Percentiles rank a stretch among this genome's conserved stretches.
These are phyloP conservation scores for Zasmidium cellare DNA, from an alignment of 2,329 filamentous ascomycete species.

Conservation along the genomic window DNA sequence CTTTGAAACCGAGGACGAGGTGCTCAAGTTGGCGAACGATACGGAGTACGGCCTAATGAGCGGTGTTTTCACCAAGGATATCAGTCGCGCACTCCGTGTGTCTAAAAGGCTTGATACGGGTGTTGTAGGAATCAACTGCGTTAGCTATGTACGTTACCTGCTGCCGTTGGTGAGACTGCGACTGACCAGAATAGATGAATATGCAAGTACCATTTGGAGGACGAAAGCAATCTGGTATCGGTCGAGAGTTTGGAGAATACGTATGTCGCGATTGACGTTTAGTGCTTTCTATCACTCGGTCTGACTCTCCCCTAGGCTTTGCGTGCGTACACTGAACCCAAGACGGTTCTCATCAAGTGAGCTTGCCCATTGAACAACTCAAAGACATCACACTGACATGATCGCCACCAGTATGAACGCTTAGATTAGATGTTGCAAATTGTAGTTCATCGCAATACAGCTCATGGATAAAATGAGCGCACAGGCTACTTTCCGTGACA, in stretches of 20 bases:
- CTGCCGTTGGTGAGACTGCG: not conserved
- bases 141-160: slow-evolving; percentile 1
- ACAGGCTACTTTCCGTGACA: too few relatives aligned
- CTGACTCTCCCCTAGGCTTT: slow-evolving; percentile 35
- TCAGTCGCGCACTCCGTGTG: slow-evolving; percentile 39
- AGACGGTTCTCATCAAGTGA: slow-evolving; percentile 6
- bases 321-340: slow-evolving; percentile 56
- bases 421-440: too few relatives aligned
- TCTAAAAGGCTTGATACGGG: slow-evolving; percentile 42
- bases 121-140: slow-evolving; percentile 41
- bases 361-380: not conserved
- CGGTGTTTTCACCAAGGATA: slow-evolving; percentile 38
- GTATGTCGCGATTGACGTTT: slow-evolving; percentile 24
- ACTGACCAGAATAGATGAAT: slow-evolving; percentile 3
- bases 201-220: slow-evolving; percentile 52
- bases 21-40: slow-evolving; percentile 38
- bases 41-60: slow-evolving; percentile 41
- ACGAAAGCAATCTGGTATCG: slow-evolving; percentile 62
- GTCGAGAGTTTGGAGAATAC: slow-evolving; percentile 61
- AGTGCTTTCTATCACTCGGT: not conserved
- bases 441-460: too few relatives aligned
- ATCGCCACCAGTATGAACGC: slow-evolving; percentile 1
- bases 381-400: not conserved
- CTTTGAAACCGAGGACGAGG: slow-evolving; percentile 39
- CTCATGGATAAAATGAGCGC: too few relatives aligned